Conservation (phyloP, 106 monocot species). For the Phalaenopsis aphrodite region DNA sequence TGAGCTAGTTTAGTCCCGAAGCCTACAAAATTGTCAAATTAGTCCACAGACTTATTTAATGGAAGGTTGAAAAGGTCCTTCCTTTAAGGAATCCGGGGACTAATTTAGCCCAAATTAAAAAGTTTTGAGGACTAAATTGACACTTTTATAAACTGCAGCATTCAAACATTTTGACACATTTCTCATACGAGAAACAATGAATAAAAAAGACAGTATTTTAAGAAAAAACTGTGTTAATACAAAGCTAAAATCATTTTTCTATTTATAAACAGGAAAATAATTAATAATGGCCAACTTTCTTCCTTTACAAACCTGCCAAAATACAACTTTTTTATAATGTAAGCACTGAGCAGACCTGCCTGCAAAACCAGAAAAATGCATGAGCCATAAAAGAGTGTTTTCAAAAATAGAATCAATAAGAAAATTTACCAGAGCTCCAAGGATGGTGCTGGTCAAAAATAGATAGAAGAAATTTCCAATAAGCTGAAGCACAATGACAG, state of each 20-base stretch:
- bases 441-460: conserved; percentile 56
- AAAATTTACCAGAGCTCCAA: conserved; percentile 63
- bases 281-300: background rate
- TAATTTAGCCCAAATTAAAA: too few relatives aligned
- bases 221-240: background rate
- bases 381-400: background rate
- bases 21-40: too few relatives aligned
- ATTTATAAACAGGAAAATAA: background rate
- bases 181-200: background rate
- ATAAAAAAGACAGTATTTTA: background rate
- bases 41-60: too few relatives aligned
- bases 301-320: conserved; percentile 69
- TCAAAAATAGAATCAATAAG: background rate
- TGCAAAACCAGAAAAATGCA: conserved; percentile 16
- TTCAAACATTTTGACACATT: too few relatives aligned
- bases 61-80: too few relatives aligned
- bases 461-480: conserved; percentile 52
- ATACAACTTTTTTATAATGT: conserved; percentile 73
- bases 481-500: conserved; percentile 22
- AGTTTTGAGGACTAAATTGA: too few relatives aligned
- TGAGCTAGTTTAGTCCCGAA: too few relatives aligned
- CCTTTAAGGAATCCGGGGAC: too few relatives aligned
- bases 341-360: conserved; percentile 85
- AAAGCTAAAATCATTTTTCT: background rate
- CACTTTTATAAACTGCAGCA: too few relatives aligned